Evolutionary conservation across 768 basidiomycete species (phyloP), one percentile per base, ranked within the genome.

Genomic region (Lanmaoa rubissima): DNA sequence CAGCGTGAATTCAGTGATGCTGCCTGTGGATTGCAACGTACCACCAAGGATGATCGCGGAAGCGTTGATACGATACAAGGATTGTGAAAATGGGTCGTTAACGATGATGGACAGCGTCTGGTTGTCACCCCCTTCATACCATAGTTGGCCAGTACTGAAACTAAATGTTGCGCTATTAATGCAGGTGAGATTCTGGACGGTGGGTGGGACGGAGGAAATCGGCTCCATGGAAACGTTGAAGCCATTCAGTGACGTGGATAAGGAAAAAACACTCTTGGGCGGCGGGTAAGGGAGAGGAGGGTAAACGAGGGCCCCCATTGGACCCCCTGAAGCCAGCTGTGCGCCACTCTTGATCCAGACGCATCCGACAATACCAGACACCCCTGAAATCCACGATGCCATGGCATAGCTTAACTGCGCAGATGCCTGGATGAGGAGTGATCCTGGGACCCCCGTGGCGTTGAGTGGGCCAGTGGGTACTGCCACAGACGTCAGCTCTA

Each of bases 151-250:
- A 17, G 42, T 39, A 4, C 17, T 26, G 32, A 26, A 5, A 16
- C 12, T 12, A 26, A 19, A 7, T 14, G 6, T 12, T 19, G 39
- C 32, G 32, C 9, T 17, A 31, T 36, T 5, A 8, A 47, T 21
- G 6, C 55, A 52, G 6, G 26, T 45, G 17, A 52, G 51, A 26
- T 44, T 45, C 32, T 53, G 55, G 4, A 46, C 55, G 11, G 46
- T 51, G 17, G 21, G 10, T 11, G 59, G 56, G 21, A 53, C 11
- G 13, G 55, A 42, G 8, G 34, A 46, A 11, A 57, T 21, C 3
- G 14, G 3, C 17, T 57, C 51, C 44, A 39, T 48, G 41, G 59
- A 60, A 11, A 60, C 17, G 26, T 51, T 43, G 34, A 52, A 60
- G 5, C 51, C 41, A 14, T 46, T 48, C 3, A 57, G 6, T 17